Evolutionary conservation across 1,284 basidiomycete species (phyloP), one percentile per base, ranked within the genome.

Genomic region (Trichosporon coremiiforme): DNA sequence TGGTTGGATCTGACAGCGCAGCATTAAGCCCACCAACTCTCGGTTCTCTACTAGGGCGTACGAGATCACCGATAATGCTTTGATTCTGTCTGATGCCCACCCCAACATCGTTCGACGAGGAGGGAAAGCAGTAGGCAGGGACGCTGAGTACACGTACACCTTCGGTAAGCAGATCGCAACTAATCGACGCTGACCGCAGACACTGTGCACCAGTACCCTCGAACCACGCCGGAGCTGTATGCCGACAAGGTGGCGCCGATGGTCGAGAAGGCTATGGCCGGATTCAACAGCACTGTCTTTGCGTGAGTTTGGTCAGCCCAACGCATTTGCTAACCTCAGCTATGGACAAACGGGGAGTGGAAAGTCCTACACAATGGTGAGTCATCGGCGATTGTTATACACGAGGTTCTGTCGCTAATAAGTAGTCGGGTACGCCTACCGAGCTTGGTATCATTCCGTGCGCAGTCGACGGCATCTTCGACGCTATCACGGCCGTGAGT

Each of bases 361-460:
- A 50, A 86, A 86, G 72, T 85, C 85, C 0, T 82, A 83, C 75
- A 86, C 85, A 0, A 82, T 82, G 81, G 79, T 79, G 62, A 45
- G 77, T 74, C 7, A 7, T 9, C 12, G 12, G 29, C 6, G 15
- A 22, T 2, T 2, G 9, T 7, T 22, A 12, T 31, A 20, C 55
- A 66, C 13, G 50, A 47, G 10, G 10, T 15, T 25, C n/a, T 4
- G 67, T 66, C 47, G 60, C 41, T 33, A 17, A 13, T 4, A 4
- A 75, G 60, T 66, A 83, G 82, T 82, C 79, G 22, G 87, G 87
- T 4, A 84, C 80, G 2, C 75, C 77, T 0, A 67, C 75, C 1
- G 86, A 88, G 69, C 84, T 86, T 0, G 87, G 87, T 25, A 84
- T 88, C 45, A 87, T 88, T 22, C 86, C 86, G 0, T 81, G 86